A percentile compares a stretch with the other conserved stretches of the same genome.
Conservation (phyloP, 2,329 filamentous ascomycete species). For the Paracorniculantispora psalliotae region DNA sequence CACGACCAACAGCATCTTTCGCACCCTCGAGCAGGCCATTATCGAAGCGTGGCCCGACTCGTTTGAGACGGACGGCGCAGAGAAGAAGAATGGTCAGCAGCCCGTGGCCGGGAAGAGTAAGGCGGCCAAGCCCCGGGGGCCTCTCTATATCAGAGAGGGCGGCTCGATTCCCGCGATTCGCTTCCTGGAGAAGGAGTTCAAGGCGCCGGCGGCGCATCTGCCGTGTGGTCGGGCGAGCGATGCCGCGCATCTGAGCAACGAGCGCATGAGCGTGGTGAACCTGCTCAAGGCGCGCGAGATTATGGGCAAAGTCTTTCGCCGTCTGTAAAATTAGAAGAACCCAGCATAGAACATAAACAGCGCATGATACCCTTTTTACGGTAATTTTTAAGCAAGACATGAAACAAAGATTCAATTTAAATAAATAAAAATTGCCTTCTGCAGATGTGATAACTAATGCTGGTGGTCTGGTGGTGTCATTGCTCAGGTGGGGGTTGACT, state of each 20-base stretch:
- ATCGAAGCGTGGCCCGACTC: slow-evolving; percentile 74
- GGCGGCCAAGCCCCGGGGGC: slow-evolving; percentile 46
- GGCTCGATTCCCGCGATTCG: slow-evolving; percentile 92
- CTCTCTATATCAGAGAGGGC: slow-evolving; percentile 91
- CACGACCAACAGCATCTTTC: slow-evolving; percentile 84
- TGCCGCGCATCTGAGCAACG: slow-evolving; percentile 89
- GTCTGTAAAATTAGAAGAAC: slow-evolving; percentile 39
- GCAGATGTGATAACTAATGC: neutral
- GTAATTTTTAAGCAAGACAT: neutral
- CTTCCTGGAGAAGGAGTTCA: slow-evolving; percentile 91
- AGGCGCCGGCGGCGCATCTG: slow-evolving; percentile 83
- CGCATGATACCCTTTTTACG: slow-evolving; percentile 5
- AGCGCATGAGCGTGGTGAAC: slow-evolving; percentile 83
- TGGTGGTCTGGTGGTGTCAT: neutral
- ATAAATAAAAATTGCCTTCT: neutral
- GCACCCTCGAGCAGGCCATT: slow-evolving; percentile 79
- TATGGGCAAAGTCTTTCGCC: slow-evolving; percentile 77
- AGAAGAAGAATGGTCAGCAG: neutral
- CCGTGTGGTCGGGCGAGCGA: slow-evolving; percentile 95
- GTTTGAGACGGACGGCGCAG: slow-evolving; percentile 27
- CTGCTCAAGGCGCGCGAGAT: slow-evolving; percentile 89
- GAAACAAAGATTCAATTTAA: neutral
- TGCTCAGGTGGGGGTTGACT: neutral
- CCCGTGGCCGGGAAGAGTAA: slow-evolving; percentile 4
- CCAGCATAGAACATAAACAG: neutral